phyloP scores from a whole-genome alignment of 768 basidiomycete species.

The Lactifluus subvellereus region DNA sequence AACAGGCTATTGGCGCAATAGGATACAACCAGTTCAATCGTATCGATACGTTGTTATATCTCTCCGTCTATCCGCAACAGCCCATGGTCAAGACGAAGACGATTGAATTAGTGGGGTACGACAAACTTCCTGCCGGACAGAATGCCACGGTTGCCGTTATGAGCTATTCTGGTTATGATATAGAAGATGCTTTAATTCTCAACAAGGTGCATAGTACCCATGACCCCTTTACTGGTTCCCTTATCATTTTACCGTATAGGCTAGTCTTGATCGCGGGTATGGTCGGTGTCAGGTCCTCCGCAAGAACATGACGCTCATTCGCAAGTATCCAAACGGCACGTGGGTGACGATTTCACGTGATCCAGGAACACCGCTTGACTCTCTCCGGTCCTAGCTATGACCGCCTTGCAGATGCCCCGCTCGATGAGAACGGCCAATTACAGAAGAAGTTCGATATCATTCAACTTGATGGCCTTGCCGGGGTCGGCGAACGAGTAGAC shows the following conservation, averaged over 20 bases:
- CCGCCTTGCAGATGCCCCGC: conserved; percentile 86
- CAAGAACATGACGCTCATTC: conserved; percentile 89
- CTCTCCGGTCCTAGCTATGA: conserved; percentile 55
- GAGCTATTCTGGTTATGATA: conserved; percentile 99
- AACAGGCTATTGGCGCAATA: conserved; percentile 98
- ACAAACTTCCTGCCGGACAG: conserved; percentile 94
- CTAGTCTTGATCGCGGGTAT: conserved; percentile 94
- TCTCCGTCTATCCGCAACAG: conserved; percentile 96
- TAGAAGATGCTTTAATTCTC: conserved; percentile 95
- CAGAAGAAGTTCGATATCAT: conserved; percentile 88
- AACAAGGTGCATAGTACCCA: conserved; percentile 54
- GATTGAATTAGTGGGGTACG: conserved; percentile 94
- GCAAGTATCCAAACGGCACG: conserved; percentile 97
- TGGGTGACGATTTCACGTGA: conserved; percentile 40
- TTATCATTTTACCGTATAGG: conserved; percentile 39
- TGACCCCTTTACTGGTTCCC: not conserved
- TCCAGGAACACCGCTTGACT: not conserved
- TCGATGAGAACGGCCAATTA: conserved; percentile 73
- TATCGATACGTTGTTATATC: conserved; percentile 96
- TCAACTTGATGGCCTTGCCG: conserved; percentile 87
- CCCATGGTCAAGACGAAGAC: conserved; percentile 99
- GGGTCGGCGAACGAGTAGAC: conserved; percentile 90
- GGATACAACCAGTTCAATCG: conserved; percentile 96
- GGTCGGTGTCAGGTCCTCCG: conserved; percentile 96
- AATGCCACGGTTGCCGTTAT: conserved; percentile 98